Base-by-base conservation (phyloP, 2,329 filamentous ascomycete genomes). In the Fusarium heterosporum region DNA sequence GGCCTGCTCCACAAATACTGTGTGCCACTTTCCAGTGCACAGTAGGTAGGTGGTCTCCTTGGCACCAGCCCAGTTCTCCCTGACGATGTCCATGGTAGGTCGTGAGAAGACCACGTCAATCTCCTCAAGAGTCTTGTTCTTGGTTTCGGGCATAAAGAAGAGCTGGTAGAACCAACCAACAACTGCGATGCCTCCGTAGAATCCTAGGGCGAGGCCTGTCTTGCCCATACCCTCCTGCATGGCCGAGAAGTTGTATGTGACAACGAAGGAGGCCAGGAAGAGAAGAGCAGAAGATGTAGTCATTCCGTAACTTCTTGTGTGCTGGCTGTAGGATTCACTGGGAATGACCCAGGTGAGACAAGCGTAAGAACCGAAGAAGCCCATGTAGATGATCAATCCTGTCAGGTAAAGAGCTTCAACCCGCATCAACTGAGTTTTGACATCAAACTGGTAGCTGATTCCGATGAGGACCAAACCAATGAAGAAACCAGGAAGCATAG, bases 141-240 rank as follows among this genome's bases (percentile, higher is more conserved):
- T 91, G 4, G 89, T 92, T 80, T 92, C 89, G 0, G 89, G 89
- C 90, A 92, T 92, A 78, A 92, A 92, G 48, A 92, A 74, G 45
- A 92, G 81, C 78, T 92, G 90, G 76, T 92, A 92, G 69, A 91
- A 80, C 85, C 89, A 90, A 13, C 89, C 90, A 0, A 92, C 11
- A 1, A 90, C 83, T 0, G 90, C 90, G 53, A 92, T 92, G 16
- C 90, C 90, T 6, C 90, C 90, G 75, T 91, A 93, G 78, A 93
- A 92, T 4, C 90, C 90, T 0, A 92, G 82, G 0, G 86, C 82
- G 1, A 92, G 80, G 11, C 90, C 90, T 2, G 88, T 91, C 32
- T 78, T 81, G 9, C 83, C 85, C 84, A 93, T 90, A n/a, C 86
- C 85, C 0, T 84, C 75, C 75, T 90, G 86, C 90, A 92, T 93